phyloP scores from a whole-genome alignment of 306 rosid species.

The Psophocarpus tetragonolobus region DNA sequence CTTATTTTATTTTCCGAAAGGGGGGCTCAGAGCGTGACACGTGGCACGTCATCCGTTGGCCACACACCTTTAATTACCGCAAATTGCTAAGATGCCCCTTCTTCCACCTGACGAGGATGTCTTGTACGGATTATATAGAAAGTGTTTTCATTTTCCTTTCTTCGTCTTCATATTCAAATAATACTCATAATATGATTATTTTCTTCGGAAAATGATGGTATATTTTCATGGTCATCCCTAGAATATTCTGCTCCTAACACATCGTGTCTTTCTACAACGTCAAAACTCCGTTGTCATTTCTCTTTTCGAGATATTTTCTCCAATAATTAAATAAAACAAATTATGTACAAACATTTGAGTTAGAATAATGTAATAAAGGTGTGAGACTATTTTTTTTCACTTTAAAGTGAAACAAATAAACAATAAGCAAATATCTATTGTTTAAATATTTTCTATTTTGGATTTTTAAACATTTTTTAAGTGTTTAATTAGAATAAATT shows the following conservation, averaged over 20 bases:
- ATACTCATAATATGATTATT: not conserved
- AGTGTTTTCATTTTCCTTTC: not conserved
- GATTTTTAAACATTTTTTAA: no score
- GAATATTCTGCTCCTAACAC: slow-evolving; percentile 37
- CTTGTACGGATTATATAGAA: not conserved
- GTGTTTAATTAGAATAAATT: no score
- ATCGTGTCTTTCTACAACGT: slow-evolving; percentile 2
- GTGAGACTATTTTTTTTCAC: no score
- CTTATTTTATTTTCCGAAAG: slow-evolving; percentile 23
- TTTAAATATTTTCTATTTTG: no score
- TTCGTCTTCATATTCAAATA: not conserved
- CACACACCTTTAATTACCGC: not conserved
- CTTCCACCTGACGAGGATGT: not conserved
- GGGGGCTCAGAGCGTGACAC: slow-evolving; percentile 54
- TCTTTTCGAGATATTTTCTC: not conserved
- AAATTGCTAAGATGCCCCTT: not conserved
- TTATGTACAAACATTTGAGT: no score
- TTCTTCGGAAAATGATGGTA: not conserved
- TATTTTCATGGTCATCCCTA: slow-evolving; percentile 28
- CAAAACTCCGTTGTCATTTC: slow-evolving; percentile 21
- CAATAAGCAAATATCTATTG: no score
- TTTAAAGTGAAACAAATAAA: no score
- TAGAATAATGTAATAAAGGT: no score
- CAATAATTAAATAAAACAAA: no score
- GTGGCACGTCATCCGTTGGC: slow-evolving; percentile 47